Conservation (phyloP, 2,329 filamentous ascomycete genomes). For the Chaetoscypha palmicola region DNA sequence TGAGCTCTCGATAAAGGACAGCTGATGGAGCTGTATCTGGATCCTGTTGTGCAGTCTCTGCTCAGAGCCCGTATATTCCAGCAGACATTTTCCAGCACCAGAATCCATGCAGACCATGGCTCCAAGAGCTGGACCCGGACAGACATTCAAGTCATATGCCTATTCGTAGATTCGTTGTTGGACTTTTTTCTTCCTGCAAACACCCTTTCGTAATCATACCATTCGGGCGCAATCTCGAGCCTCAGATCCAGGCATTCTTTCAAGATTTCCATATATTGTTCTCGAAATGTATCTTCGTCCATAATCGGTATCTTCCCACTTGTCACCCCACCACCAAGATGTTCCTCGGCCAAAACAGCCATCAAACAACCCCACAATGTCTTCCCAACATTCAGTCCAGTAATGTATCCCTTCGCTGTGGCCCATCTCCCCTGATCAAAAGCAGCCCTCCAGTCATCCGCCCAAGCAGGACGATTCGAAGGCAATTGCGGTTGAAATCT, state of each 20-base stretch:
- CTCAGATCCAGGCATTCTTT: slow-evolving; percentile 1
- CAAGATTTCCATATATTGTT: background rate
- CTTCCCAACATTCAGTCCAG: background rate
- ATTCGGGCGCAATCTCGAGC: background rate
- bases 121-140: no score
- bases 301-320: background rate
- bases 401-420: slow-evolving; percentile 3
- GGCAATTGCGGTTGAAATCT: slow-evolving; percentile 5
- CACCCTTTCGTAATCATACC: slow-evolving; percentile 1
- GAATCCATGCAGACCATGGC: no score
- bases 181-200: background rate
- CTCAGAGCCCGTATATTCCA: no score
- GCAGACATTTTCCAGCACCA: no score
- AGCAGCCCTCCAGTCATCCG: slow-evolving; percentile 3
- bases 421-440: slow-evolving; percentile 7
- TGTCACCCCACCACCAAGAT: background rate
- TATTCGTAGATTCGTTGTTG: no score
- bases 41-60: no score
- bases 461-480: slow-evolving; percentile 4
- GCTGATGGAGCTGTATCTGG: no score
- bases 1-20: no score
- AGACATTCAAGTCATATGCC: no score
- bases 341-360: slow-evolving; percentile 6
- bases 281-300: background rate
- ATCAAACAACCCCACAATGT: slow-evolving; percentile 3